These are phyloP conservation scores for Lentinula aciculospora DNA, from an alignment of 768 basidiomycete species.

Conservation along the genomic window DNA sequence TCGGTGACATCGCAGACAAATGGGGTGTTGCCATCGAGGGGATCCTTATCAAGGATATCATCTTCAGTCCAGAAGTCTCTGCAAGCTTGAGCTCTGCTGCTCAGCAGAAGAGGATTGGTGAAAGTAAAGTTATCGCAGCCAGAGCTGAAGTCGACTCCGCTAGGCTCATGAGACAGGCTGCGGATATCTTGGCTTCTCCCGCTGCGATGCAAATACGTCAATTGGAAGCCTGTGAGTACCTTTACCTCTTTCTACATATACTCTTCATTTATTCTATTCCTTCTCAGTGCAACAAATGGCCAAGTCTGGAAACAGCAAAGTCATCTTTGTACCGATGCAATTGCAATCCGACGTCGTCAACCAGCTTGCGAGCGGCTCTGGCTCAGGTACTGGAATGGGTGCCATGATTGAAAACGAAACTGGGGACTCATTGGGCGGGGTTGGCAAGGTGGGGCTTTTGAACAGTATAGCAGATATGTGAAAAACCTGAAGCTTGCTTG, in stretches of 20 bases:
- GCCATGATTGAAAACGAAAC: conserved; percentile 29
- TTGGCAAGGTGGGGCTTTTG: conserved; percentile 47
- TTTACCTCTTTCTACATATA: neutral
- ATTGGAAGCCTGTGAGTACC: conserved; percentile 68
- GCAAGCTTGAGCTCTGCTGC: conserved; percentile 92
- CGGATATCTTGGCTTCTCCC: conserved; percentile 89
- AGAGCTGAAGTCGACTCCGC: conserved; percentile 95
- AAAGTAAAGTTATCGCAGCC: conserved; percentile 93
- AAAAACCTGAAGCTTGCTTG: conserved; percentile 10
- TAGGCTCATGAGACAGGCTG: conserved; percentile 93
- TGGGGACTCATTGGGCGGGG: conserved; percentile 32
- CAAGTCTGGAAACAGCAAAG: conserved; percentile 81
- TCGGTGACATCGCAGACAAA: conserved; percentile 86
- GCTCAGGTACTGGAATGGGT: conserved; percentile 12
- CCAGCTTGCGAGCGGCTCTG: conserved; percentile 30
- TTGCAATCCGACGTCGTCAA: conserved; percentile 67
- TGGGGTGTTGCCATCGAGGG: conserved; percentile 98
- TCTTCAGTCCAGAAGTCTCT: conserved; percentile 87
- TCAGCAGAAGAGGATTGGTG: conserved; percentile 95
- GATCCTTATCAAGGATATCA: conserved; percentile 92
- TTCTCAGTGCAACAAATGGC: conserved; percentile 86
- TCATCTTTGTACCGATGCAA: conserved; percentile 93
- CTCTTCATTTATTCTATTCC: neutral
- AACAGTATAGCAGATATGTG: conserved; percentile 43
- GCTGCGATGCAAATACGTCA: conserved; percentile 99